Percentiles rank a stretch among this genome's conserved stretches.
phyloP scores from a whole-genome alignment of 108 stramenopile species.

The Ochromonas danica region DNA sequence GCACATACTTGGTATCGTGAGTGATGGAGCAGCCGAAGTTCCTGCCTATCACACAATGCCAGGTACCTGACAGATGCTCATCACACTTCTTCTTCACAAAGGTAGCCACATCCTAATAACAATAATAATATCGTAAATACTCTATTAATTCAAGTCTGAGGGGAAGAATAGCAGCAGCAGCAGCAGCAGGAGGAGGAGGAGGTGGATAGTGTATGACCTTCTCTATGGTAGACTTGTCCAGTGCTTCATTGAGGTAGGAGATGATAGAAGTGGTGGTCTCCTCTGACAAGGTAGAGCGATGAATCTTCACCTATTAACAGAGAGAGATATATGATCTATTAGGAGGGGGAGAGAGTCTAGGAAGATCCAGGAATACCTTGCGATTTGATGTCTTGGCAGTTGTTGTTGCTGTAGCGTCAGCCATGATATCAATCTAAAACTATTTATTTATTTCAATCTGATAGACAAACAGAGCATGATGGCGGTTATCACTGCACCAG shows the following conservation, averaged over 20 bases:
- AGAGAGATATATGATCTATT: neutral
- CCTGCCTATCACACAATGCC: conserved; percentile 52
- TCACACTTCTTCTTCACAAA: conserved; percentile 45
- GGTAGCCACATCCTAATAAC: conserved; percentile 24
- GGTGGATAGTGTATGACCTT: neutral
- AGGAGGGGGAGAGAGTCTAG: neutral
- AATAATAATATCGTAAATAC: neutral
- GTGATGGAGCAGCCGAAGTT: conserved; percentile 57
- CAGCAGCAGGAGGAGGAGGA: neutral
- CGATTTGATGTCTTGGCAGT: neutral
- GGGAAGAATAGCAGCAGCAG: neutral
- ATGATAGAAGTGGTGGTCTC: neutral
- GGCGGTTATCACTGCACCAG: no score
- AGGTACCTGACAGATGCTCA: conserved; percentile 50
- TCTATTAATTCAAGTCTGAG: neutral
- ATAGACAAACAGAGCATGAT: no score
- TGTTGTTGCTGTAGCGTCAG: neutral
- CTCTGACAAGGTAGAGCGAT: neutral
- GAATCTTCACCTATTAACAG: neutral
- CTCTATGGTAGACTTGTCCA: conserved; percentile 5
- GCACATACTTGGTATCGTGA: conserved; percentile 52
- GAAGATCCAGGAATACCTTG: neutral
- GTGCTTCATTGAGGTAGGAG: neutral
- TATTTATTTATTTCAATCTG: no score
- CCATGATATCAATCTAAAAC: no score